A percentile compares a stretch with the other conserved stretches of the same genome.
These are phyloP conservation scores for Cladosporium halotolerans DNA, from an alignment of 2,329 filamentous ascomycete genomes.

Conservation along the genomic window DNA sequence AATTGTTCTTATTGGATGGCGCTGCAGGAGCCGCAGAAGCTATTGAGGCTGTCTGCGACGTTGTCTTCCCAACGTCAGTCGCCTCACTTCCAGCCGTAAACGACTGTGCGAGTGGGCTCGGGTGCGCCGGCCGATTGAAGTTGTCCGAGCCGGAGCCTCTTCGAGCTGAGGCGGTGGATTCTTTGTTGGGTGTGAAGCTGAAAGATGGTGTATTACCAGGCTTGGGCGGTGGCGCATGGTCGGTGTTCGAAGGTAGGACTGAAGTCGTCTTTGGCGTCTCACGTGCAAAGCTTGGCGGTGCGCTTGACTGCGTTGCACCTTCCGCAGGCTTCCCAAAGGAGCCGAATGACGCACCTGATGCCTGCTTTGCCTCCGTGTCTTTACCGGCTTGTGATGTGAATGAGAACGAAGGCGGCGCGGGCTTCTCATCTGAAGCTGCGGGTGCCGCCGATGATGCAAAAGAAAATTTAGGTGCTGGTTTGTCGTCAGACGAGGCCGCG, in stretches of 20 bases:
- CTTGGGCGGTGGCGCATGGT: not conserved
- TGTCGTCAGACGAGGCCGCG: too few relatives aligned
- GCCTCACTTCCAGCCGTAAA: constrained; percentile 17
- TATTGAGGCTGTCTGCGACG: not conserved
- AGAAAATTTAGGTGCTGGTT: too few relatives aligned
- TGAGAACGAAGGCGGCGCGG: constrained; percentile 6
- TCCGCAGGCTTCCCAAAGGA: constrained; percentile 8
- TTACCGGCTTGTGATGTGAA: not conserved
- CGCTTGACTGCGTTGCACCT: not conserved
- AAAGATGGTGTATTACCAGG: not conserved
- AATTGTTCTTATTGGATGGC: not conserved
- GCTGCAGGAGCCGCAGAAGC: not conserved
- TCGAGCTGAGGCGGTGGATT: constrained; percentile 12
- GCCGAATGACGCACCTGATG: not conserved
- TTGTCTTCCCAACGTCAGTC: not conserved
- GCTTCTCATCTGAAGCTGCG: not conserved
- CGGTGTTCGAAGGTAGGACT: constrained; percentile 4
- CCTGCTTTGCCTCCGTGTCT: not conserved
- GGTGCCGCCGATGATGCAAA: not conserved
- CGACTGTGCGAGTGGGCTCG: constrained; percentile 30
- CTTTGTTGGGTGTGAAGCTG: constrained; percentile 1
- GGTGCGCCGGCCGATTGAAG: constrained; percentile 5
- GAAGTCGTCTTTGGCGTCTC: constrained; percentile 7
- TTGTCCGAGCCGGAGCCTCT: constrained; percentile 3
- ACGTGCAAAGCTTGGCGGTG: constrained; percentile 3